phyloP scores from a whole-genome alignment of 2,329 filamentous ascomycete species.

The Monosporascus ibericus region DNA sequence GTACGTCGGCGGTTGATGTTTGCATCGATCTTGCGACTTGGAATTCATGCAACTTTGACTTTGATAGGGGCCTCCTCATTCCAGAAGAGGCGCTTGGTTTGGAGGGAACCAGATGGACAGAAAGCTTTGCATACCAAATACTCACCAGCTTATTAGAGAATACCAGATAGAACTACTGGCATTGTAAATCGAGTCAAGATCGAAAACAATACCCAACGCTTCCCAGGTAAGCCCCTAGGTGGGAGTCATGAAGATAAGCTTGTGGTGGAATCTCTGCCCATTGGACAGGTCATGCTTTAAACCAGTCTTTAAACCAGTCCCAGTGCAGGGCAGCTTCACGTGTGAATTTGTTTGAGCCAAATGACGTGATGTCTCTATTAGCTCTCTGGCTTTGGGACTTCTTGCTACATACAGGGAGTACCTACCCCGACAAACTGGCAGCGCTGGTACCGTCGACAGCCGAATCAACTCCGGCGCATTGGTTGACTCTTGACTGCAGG shows the following conservation, averaged over 20 bases:
- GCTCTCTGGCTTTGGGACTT: too few species aligned
- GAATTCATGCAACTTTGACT: not conserved
- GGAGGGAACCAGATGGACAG: not conserved
- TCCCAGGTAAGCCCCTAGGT: too few species aligned
- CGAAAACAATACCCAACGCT: too few species aligned
- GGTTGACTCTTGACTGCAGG: too few species aligned
- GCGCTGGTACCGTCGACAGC: too few species aligned
- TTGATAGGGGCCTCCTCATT: not conserved
- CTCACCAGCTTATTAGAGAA: not conserved
- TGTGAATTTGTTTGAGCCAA: not conserved
- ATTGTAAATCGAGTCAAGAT: too few species aligned
- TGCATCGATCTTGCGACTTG: not conserved
- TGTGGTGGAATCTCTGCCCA: too few species aligned
- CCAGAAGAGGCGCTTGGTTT: not conserved
- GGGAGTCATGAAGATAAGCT: too few species aligned
- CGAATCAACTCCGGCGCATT: too few species aligned
- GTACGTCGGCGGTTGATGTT: not conserved
- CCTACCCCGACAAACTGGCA: too few species aligned
- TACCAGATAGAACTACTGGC: not conserved
- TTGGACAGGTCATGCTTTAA: too few species aligned
- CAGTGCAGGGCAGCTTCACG: not conserved
- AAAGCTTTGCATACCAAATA: not conserved
- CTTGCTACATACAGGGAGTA: too few species aligned
- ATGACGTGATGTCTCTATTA: not conserved
- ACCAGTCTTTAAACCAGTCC: not conserved